A percentile compares a stretch with the other conserved stretches of the same genome.
Conservation (phyloP, 192 early-diverging fungal genomes). For the Rhizoclosmatium globosum region DNA sequence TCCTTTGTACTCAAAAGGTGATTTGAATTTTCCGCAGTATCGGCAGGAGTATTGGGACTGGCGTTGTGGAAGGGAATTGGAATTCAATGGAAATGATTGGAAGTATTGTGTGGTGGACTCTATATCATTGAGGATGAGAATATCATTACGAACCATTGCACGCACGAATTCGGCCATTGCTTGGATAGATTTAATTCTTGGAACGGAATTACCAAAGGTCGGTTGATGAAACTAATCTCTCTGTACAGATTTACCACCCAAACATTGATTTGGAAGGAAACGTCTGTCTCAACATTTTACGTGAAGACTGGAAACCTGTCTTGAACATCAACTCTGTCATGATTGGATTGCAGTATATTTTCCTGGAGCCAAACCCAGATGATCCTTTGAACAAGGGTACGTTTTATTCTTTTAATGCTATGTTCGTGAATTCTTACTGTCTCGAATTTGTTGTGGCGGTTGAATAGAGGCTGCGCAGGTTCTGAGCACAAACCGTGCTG, state of each 20-base stretch:
- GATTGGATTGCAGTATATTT: conserved; percentile 91
- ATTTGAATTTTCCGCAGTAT: not conserved
- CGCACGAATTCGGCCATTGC: too few species aligned
- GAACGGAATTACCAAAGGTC: too few species aligned
- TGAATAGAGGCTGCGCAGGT: conserved; percentile 81
- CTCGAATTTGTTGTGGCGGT: not conserved
- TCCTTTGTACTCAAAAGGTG: conserved; percentile 89
- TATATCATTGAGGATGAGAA: too few species aligned
- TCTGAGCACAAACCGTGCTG: conserved; percentile 70
- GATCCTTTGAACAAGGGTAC: conserved; percentile 96
- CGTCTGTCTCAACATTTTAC: conserved; percentile 94
- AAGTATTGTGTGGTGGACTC: too few species aligned
- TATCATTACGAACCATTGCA: too few species aligned
- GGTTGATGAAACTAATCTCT: not conserved
- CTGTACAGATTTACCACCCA: conserved; percentile 88
- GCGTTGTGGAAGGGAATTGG: not conserved
- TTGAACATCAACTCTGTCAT: conserved; percentile 89
- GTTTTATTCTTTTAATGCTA: not conserved
- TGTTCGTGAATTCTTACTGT: conserved; percentile 12
- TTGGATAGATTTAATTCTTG: too few species aligned
- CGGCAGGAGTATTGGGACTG: not conserved
- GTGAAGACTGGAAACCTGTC: conserved; percentile 99
- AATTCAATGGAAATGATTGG: conserved; percentile 4
- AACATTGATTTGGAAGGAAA: conserved; percentile 98
- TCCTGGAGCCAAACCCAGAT: conserved; percentile 93